Evolutionary conservation across 768 basidiomycete species (phyloP).

Genomic region (Multifurca ochricompacta): DNA sequence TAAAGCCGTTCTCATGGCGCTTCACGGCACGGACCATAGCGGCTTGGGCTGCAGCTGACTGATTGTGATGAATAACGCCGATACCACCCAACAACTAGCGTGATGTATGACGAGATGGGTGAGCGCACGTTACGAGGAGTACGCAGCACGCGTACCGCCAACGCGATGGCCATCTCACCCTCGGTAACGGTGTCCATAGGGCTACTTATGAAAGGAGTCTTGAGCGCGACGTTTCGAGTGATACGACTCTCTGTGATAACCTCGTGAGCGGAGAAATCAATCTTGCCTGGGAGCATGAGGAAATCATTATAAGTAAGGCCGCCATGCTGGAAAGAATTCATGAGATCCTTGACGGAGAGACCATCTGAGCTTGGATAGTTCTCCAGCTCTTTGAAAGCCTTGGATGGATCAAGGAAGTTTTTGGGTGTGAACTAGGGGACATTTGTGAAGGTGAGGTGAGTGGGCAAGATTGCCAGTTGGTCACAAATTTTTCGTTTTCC

Average conservation of each 20-base stretch:
- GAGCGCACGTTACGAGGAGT: neutral
- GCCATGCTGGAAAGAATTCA: slow-evolving; percentile 78
- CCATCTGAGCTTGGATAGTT: slow-evolving; percentile 72
- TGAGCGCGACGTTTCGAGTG: slow-evolving; percentile 84
- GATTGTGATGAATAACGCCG: slow-evolving; percentile 98
- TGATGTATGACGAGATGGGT: slow-evolving; percentile 10
- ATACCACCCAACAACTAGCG: slow-evolving; percentile 83
- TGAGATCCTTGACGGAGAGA: slow-evolving; percentile 74
- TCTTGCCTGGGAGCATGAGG: slow-evolving; percentile 88
- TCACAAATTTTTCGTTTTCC: neutral
- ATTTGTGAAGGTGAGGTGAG: neutral
- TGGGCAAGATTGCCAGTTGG: slow-evolving; percentile 13
- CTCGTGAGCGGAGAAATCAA: slow-evolving; percentile 79
- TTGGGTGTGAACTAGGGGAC: neutral
- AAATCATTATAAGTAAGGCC: slow-evolving; percentile 99
- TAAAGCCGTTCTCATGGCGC: slow-evolving; percentile 98
- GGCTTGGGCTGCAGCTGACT: slow-evolving; percentile 75
- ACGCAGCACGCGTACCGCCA: slow-evolving; percentile 56
- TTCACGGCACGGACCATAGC: slow-evolving; percentile 98
- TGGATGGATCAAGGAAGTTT: slow-evolving; percentile 29
- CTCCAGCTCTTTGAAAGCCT: slow-evolving; percentile 70
- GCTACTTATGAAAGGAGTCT: slow-evolving; percentile 94
- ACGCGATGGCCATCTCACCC: slow-evolving; percentile 83
- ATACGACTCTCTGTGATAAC: slow-evolving; percentile 81
- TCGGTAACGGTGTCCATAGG: slow-evolving; percentile 99